Percentiles rank a stretch among this genome's conserved stretches.
phyloP scores from a whole-genome alignment of 805 yeast genomes.

The Cyberlindnera amylophila region DNA sequence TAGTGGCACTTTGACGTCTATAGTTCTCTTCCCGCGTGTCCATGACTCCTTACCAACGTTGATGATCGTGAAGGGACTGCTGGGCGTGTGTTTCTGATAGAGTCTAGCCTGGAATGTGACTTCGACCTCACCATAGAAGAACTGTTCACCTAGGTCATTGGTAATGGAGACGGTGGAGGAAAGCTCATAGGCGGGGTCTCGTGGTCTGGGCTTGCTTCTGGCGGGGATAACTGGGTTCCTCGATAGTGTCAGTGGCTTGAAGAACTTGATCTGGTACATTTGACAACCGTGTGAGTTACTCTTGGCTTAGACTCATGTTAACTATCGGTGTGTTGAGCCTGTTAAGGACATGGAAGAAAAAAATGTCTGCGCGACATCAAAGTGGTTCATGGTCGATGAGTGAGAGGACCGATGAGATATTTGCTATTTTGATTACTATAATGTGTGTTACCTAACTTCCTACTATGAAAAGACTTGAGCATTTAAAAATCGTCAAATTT shows the following conservation, averaged over 20 bases:
- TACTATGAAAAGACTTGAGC: too few species aligned
- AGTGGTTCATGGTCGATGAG: not conserved
- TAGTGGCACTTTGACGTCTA: conserved; percentile 8
- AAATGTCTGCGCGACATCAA: not conserved
- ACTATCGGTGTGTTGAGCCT: too few species aligned
- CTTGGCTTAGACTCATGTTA: too few species aligned
- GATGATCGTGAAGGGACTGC: conserved; percentile 1
- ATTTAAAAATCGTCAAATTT: too few species aligned
- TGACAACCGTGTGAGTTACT: too few species aligned
- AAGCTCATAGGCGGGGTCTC: conserved; percentile 16
- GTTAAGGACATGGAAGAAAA: not conserved
- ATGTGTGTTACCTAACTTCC: too few species aligned
- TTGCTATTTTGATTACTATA: not conserved
- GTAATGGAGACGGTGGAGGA: conserved; percentile 28
- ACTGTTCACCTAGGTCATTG: conserved; percentile 39
- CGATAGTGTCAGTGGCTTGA: conserved; percentile 29
- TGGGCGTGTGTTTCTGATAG: conserved; percentile 2
- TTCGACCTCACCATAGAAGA: conserved; percentile 31
- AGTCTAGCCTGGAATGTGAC: conserved; percentile 12
- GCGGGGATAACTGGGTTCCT: conserved; percentile 6
- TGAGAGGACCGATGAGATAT: not conserved
- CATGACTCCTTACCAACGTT: conserved; percentile 9
- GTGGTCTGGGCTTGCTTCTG: conserved; percentile 6
- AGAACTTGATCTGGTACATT: conserved; percentile 34
- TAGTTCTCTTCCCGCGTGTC: conserved; percentile 22